phyloP scores from a whole-genome alignment of 1,139 yeast genomes.

The Kluyveromyces sp. region DNA sequence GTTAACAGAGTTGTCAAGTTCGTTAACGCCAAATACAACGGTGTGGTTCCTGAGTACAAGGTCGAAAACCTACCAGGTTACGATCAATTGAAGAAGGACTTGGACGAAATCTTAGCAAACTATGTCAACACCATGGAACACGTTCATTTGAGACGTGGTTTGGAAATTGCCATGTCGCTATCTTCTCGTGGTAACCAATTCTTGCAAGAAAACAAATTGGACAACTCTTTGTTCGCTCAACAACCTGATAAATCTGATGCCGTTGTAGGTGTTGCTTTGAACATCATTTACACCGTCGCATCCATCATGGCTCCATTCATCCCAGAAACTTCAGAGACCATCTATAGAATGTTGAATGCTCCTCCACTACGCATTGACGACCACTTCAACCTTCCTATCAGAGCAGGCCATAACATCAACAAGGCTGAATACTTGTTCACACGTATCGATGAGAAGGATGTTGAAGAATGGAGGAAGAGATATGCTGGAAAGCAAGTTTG shows the following conservation, averaged over 20 bases:
- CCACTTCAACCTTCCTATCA: constrained; percentile 57
- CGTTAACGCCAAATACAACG: constrained; percentile 82
- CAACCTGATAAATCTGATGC: constrained; percentile 81
- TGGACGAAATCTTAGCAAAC: constrained; percentile 50
- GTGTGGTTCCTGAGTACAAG: constrained; percentile 68
- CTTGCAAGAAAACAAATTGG: constrained; percentile 91
- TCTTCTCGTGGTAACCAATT: constrained; percentile 92
- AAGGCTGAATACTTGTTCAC: constrained; percentile 86
- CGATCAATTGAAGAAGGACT: constrained; percentile 44
- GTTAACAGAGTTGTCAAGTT: constrained; percentile 91
- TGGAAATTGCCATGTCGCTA: constrained; percentile 84
- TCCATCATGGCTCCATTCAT: constrained; percentile 80
- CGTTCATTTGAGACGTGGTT: constrained; percentile 77
- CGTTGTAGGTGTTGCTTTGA: constrained; percentile 85
- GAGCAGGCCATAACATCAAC: constrained; percentile 81
- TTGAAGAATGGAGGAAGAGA: constrained; percentile 77
- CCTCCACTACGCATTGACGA: constrained; percentile 76
- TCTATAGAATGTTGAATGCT: constrained; percentile 72
- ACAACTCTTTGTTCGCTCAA: constrained; percentile 72
- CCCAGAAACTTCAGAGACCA: constrained; percentile 73
- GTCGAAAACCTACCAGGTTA: constrained; percentile 41
- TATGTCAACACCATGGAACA: constrained; percentile 72
- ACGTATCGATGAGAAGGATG: constrained; percentile 84
- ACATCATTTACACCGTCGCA: constrained; percentile 74
- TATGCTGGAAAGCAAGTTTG: constrained; percentile 60